Evolutionary conservation across 73 alveolate species (phyloP).

Genomic region (Paramecium primaurelia): DNA sequence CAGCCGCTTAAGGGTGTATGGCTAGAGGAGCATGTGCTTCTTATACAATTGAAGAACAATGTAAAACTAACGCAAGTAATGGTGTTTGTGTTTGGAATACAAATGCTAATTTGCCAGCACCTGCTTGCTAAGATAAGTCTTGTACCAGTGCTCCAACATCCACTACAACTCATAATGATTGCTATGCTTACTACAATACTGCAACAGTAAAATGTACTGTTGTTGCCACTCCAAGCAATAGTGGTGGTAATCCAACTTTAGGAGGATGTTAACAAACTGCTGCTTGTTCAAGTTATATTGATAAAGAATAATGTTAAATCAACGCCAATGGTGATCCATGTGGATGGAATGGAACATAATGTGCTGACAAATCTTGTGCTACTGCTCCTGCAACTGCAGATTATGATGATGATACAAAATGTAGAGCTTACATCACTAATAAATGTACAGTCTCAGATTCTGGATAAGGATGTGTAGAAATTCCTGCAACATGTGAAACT

Average conservation of each 20-base stretch:
- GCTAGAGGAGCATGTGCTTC: not conserved
- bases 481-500: not conserved
- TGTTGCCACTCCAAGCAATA: not conserved
- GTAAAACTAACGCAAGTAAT: not conserved
- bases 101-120: not conserved
- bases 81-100: conserved; percentile 9
- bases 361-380: not conserved
- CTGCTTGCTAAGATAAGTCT: not conserved
- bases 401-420: not conserved
- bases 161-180: not conserved
- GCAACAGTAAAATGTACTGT: not conserved
- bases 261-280: not conserved
- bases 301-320: not conserved
- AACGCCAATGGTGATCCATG: not conserved
- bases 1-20: not conserved
- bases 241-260: not conserved
- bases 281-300: not conserved
- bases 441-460: not conserved
- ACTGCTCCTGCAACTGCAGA: not conserved
- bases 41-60: not conserved
- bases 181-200: not conserved
- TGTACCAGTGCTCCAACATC: not conserved
- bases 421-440: not conserved
- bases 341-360: conserved; percentile 26
- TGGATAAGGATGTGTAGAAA: not conserved